Evolutionary conservation across 805 yeast genomes (phyloP).

Genomic region (Metschnikowia chrysomelidarum): DNA sequence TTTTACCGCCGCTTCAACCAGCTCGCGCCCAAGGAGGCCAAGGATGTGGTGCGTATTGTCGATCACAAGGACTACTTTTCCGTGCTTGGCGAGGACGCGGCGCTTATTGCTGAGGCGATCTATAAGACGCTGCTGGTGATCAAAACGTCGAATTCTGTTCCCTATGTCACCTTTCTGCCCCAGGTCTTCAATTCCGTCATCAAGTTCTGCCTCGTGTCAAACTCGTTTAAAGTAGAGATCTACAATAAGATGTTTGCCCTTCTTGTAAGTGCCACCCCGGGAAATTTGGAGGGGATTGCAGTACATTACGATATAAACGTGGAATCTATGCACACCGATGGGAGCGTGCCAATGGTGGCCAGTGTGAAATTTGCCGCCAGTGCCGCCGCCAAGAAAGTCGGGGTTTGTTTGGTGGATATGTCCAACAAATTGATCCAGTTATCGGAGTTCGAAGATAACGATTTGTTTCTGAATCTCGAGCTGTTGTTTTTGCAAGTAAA

Average conservation of each 20-base stretch:
- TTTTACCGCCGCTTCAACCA: slow-evolving; percentile 43
- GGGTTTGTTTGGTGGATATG: slow-evolving; percentile 78
- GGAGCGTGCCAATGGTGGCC: slow-evolving; percentile 41
- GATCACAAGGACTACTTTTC: slow-evolving; percentile 81
- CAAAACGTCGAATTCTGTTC: slow-evolving; percentile 51
- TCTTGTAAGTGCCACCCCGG: slow-evolving; percentile 75
- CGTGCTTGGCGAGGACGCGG: slow-evolving; percentile 72
- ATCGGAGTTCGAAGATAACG: slow-evolving; percentile 83
- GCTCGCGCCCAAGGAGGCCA: slow-evolving; percentile 47
- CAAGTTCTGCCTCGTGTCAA: slow-evolving; percentile 63
- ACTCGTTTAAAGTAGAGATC: slow-evolving; percentile 76
- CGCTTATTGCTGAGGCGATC: slow-evolving; percentile 74
- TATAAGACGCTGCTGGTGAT: slow-evolving; percentile 82
- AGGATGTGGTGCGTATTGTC: slow-evolving; percentile 61
- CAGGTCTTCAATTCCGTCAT: slow-evolving; percentile 70
- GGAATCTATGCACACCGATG: slow-evolving; percentile 62
- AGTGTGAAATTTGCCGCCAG: slow-evolving; percentile 34
- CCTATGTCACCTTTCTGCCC: slow-evolving; percentile 74
- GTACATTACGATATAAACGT: slow-evolving; percentile 37
- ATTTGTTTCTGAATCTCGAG: slow-evolving; percentile 81
- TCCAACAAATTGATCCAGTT: slow-evolving; percentile 65
- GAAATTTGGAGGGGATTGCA: slow-evolving; percentile 63
- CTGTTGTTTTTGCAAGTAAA: slow-evolving; percentile 85
- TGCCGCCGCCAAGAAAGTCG: slow-evolving; percentile 52
- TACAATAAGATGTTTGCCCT: slow-evolving; percentile 66